Evolutionary conservation across 2,329 filamentous ascomycete species (phyloP), one percentile per base, ranked within the genome.

Genomic region (Fusarium equiseti): DNA sequence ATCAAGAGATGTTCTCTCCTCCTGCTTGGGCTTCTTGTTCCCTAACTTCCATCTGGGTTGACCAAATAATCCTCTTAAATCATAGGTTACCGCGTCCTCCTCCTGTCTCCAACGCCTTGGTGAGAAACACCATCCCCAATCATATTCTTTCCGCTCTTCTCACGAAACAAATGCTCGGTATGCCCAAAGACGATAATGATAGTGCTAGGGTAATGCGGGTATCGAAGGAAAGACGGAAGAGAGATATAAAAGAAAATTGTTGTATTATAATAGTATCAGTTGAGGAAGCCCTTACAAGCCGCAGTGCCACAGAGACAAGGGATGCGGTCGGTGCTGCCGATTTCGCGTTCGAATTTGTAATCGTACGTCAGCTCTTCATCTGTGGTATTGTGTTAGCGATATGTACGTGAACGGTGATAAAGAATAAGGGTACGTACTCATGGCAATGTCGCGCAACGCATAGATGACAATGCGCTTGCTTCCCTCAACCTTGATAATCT

Each of bases 401-500:
- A 24, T 55, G 29, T 13, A 27, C 3, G 50, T 43, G 29, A 56
- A n/a, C 16, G 8, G 40, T 7, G 20, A 22, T 15, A 15, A 31
- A 29, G 18, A 13, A 27, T 44, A 40, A 46, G 42, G 46, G 89
- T 46, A 62, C 93, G 86, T 88, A 98, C 96, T 96, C 87, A 95
- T 90, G 75, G 89, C 90, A 81, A 99, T 99, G 81, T 98, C 95
- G 79, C 96, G 91, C 79, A 98, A 85, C 42, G 96, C 96, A 84
- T 99, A 99, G 78, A 99, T 99, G 82, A 99, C 96, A 83, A 99
- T 99, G 72, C 96, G 90, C 84, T 98, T 98, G 79, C 93, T 98
- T 70, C 95, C 95, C 78, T 99, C 96, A 58, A 98, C 96, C 81
- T 97, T 97, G 83, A 99, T 99, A 78, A 99, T 99, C 85, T 98